Conservation (phyloP, 257 asterid species). For the Capsicum rhomboideum region DNA sequence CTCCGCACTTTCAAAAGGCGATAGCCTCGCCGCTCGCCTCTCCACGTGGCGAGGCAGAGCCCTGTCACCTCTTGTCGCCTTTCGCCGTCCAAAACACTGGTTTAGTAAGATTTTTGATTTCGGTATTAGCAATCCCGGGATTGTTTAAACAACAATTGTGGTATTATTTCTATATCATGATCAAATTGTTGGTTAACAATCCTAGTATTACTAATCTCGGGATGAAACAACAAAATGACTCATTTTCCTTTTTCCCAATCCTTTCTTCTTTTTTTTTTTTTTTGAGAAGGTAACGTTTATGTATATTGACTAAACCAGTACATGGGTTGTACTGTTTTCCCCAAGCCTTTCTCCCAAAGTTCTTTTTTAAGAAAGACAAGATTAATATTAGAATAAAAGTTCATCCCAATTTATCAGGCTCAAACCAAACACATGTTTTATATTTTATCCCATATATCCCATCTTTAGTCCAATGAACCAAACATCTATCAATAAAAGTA, state of each 20-base stretch:
- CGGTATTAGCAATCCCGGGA: no score
- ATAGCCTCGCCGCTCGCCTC: no score
- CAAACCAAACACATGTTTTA: neutral
- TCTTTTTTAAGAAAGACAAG: neutral
- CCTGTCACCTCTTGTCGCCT: no score
- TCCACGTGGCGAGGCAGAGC: no score
- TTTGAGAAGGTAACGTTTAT: no score
- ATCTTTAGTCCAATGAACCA: neutral
- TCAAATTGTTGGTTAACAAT: neutral
- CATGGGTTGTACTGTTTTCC: no score
- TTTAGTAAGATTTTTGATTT: no score
- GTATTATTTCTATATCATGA: neutral
- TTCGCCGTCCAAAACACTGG: no score
- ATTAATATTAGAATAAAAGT: neutral
- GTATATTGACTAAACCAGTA: no score
- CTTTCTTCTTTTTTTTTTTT: no score
- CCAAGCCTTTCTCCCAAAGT: neutral
- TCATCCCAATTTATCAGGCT: neutral
- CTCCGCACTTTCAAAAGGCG: no score
- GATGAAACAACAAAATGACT: neutral
- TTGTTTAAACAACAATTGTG: neutral
- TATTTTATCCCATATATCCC: neutral
- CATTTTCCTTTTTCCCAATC: no score
- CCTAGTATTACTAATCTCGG: neutral
- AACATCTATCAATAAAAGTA: neutral